Base-by-base conservation (phyloP, 2,329 filamentous ascomycete genomes). In the Hymenoscyphus fructigenus region DNA sequence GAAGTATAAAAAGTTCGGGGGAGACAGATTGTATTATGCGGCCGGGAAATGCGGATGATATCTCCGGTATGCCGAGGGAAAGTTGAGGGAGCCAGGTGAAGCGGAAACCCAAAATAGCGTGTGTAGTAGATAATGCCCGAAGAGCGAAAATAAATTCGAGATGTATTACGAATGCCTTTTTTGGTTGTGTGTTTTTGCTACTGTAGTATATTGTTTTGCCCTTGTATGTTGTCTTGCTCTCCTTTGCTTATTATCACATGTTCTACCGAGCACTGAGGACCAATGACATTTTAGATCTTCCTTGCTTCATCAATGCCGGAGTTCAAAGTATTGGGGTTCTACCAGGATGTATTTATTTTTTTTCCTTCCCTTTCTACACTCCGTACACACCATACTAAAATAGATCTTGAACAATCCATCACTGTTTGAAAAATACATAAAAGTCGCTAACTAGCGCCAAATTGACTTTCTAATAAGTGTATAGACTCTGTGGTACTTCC, bases 1-100 rank as follows among this genome's bases (percentile, higher is more conserved):
- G 28, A 50, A 34, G 28, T 10, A 38, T n/a, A 17, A 28, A 60
- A 10, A 38, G 36, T 38, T 38, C 26, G 29, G 41, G 28, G 44
- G 17, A 36, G 59, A 34, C 59, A 55, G 41, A 60, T 50, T 50
- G 59, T 60, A 60, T 60, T 50, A 60, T 60, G 44, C 26, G 15
- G 26, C 26, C 38, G 57, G 44, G 57, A 36, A 28, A 57, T 28
- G 47, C 20, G 20, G 15, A 26, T 53, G 47, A 15, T 26, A 26
- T 53, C 20, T 53, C 20, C 20, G 47, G 47, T 53, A 53, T 20
- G 47, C 23, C 9, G 28, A 34, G 28, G 55, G 10, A 56, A 32
- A 34, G 17, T 57, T 32, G 55, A 32, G 28, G 55, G 55, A 38
- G 32, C 20, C 7, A 36, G 29, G 15, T 14, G 28, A 58, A 23